Percentiles rank a stretch among this genome's conserved stretches.
phyloP scores from a whole-genome alignment of 169 alveolate species.

The Plasmodium coatneyi region DNA sequence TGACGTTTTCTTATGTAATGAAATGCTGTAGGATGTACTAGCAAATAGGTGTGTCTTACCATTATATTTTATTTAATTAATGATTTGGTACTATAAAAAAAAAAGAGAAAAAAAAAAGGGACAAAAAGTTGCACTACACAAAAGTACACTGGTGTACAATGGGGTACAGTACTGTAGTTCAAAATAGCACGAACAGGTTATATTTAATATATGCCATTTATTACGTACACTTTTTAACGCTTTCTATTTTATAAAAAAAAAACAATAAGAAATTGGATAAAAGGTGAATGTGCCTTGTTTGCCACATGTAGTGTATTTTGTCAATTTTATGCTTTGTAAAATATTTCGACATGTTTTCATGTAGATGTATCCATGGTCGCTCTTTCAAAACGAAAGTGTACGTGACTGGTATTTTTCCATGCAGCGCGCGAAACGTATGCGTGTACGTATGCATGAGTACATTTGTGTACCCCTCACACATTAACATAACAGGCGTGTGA shows the following conservation, averaged over 20 bases:
- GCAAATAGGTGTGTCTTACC: neutral
- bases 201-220: neutral
- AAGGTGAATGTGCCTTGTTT: neutral
- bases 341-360: neutral
- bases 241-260: conserved; percentile 3
- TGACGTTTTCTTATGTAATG: neutral
- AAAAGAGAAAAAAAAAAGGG: neutral
- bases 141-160: neutral
- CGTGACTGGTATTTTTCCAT: neutral
- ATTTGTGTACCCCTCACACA: conserved; percentile 21
- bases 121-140: neutral
- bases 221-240: conserved; percentile 1
- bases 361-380: neutral
- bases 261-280: conserved; percentile 1
- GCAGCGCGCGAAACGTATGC: neutral
- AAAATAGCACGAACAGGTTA: neutral
- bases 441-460: neutral
- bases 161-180: neutral
- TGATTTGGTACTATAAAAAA: conserved; percentile 10
- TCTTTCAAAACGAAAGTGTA: neutral
- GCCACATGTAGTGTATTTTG: conserved; percentile 6
- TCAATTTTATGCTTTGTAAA: neutral
- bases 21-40: neutral
- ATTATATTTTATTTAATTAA: conserved; percentile 2
- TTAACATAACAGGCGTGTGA: neutral